Evolutionary conservation across 768 basidiomycete species (phyloP).

Genomic region (Lactarius hatsudake): DNA sequence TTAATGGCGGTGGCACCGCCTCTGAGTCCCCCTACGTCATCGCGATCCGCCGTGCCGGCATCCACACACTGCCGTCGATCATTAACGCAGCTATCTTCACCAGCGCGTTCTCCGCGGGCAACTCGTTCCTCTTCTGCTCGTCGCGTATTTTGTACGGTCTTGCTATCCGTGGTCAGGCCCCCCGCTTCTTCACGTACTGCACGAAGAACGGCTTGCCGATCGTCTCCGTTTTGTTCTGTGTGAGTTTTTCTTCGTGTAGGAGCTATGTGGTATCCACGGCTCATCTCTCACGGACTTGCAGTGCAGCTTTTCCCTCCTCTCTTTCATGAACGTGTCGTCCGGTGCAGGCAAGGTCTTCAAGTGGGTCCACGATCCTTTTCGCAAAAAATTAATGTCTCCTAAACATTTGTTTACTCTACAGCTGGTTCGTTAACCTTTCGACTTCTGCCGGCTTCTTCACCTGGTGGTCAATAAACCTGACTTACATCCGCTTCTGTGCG

Average conservation of each 20-base stretch:
- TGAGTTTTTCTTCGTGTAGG: conserved; percentile 24
- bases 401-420: conserved; percentile 25
- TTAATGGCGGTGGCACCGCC: conserved; percentile 56
- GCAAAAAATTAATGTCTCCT: neutral
- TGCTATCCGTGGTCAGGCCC: conserved; percentile 40
- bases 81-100: conserved; percentile 74
- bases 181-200: conserved; percentile 45
- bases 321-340: conserved; percentile 66
- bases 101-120: conserved; percentile 69
- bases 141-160: conserved; percentile 44
- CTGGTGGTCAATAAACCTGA: conserved; percentile 67
- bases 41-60: conserved; percentile 68
- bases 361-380: conserved; percentile 33
- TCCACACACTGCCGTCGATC: conserved; percentile 63
- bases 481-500: conserved; percentile 70
- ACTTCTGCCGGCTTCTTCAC: conserved; percentile 67
- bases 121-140: conserved; percentile 57
- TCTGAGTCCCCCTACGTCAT: conserved; percentile 83
- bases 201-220: conserved; percentile 53
- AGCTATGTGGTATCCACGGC: neutral
- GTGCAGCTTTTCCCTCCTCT: conserved; percentile 43
- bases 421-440: conserved; percentile 69
- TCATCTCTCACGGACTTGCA: conserved; percentile 26
- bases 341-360: conserved; percentile 57
- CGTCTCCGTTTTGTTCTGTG: conserved; percentile 34